Conservation (phyloP, 2,329 filamentous ascomycete species). For the Rutstroemia sp. region DNA sequence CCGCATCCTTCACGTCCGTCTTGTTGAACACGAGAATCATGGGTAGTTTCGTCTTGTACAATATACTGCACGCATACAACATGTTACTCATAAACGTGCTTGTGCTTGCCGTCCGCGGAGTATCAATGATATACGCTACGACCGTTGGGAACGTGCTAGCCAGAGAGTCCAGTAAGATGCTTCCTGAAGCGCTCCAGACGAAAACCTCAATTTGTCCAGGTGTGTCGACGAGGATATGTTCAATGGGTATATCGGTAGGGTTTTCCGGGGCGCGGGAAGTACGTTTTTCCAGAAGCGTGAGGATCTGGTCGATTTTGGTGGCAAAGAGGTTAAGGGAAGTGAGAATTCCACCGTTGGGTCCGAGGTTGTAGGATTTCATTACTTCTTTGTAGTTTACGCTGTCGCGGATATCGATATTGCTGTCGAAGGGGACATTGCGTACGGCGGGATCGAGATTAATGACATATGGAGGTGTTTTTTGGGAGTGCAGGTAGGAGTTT, state of each 20-base stretch:
- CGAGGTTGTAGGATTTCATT: constrained; percentile 98
- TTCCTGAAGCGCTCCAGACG: constrained; percentile 93
- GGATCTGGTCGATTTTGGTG: constrained; percentile 95
- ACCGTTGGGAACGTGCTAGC: constrained; percentile 94
- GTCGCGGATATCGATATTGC: constrained; percentile 98
- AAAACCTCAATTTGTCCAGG: constrained; percentile 98
- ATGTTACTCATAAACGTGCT: constrained; percentile 99
- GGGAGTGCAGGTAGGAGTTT: constrained; percentile 80
- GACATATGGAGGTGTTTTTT: constrained; percentile 81
- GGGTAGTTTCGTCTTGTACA: constrained; percentile 96
- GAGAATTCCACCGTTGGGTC: constrained; percentile 92
- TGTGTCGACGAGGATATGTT: constrained; percentile 88
- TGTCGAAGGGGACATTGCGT: constrained; percentile 84
- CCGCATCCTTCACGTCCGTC: constrained; percentile 86
- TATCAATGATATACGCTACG: constrained; percentile 96
- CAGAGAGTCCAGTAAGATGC: constrained; percentile 85
- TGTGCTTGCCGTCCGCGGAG: constrained; percentile 83
- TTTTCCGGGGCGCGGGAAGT: constrained; percentile 55
- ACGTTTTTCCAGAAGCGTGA: constrained; percentile 83
- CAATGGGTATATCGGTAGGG: constrained; percentile 55
- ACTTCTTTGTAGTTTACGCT: constrained; percentile 99
- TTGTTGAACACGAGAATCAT: constrained; percentile 99
- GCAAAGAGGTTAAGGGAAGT: constrained; percentile 95
- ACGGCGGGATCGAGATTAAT: constrained; percentile 97
- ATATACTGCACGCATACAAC: constrained; percentile 96